These are phyloP conservation scores for Ciborinia camelliae DNA, from an alignment of 2,329 filamentous ascomycete genomes.

Conservation along the genomic window DNA sequence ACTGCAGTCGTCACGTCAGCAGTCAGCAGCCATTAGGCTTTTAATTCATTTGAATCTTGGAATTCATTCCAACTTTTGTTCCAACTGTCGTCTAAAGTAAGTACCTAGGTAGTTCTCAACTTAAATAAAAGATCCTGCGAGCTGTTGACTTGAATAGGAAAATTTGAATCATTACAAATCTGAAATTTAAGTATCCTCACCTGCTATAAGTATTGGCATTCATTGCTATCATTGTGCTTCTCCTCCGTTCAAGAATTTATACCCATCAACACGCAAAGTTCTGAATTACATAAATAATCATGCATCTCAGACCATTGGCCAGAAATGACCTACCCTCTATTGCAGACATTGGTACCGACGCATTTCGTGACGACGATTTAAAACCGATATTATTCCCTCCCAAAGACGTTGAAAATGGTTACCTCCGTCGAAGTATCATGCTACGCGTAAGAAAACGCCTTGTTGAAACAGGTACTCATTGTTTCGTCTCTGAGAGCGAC, in stretches of 20 bases:
- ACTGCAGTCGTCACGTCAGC: too few relatives aligned
- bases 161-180: too few relatives aligned
- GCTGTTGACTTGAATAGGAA: neutral
- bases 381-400: slow-evolving; percentile 3
- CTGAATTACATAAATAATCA: neutral
- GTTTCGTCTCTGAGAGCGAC: slow-evolving; percentile 5
- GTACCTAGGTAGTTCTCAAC: neutral
- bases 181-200: too few relatives aligned
- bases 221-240: neutral
- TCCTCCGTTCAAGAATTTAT: neutral
- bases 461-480: neutral
- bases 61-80: too few relatives aligned
- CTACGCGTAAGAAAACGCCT: slow-evolving; percentile 1
- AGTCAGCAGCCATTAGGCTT: neutral
- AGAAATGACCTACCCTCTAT: neutral
- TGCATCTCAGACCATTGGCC: slow-evolving; percentile 9
- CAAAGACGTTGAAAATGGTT: slow-evolving; percentile 1
- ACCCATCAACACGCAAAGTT: neutral
- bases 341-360: neutral
- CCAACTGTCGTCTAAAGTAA: too few relatives aligned
- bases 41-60: neutral
- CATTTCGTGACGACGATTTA: slow-evolving; percentile 1
- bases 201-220: neutral
- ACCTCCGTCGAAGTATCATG: neutral
- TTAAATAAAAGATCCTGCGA: neutral